Evolutionary conservation across 2,329 filamentous ascomycete genomes (phyloP), one percentile per base, ranked within the genome.

Genomic region (Hirsutella rhossiliensis): DNA sequence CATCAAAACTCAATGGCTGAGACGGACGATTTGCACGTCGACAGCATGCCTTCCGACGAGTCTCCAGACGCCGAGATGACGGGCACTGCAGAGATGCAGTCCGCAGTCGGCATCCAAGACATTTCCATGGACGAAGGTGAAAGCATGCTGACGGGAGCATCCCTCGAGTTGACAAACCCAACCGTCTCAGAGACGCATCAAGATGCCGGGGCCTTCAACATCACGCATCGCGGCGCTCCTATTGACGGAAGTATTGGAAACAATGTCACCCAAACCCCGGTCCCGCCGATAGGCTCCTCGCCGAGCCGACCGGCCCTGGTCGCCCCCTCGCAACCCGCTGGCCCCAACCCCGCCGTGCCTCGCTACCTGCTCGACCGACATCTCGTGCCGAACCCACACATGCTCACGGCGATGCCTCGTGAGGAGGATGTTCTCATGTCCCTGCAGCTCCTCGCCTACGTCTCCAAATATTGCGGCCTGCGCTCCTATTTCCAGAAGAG

Each of bases 361-460:
- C 78, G 85, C 45, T 92, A 90, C 57, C 74, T 89, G 23, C 76
- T 87, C 42, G 84, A 94, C 54, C 81, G 84, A 32, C 79, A 79
- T 40, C 64, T 82, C 43, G 74, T 79, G 32, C 78, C 84, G 23
- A 77, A 79, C 56, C 76, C 83, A 15, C 81, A 83, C 52, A 82
- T 94, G 54, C 69, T 95, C 29, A 86, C 89, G 27, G 84, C 88
- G 11, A 94, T 97, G 84, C 92, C 92, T 11, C 80, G 92, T 42
- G 92, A 98, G 55, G 92, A 98, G 62, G 92, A 98, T 56, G 92
- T 98, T 3, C 72, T 98, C 50, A 96, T 98, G 90, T 96, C 92
- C 6, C 74, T 98, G 32, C 92, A 98, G 64, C 77, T 98, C 18
- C 76, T 98, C 39, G 92, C 92, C 15, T 98, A 98, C 61, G 90